These are phyloP conservation scores for Vinca major DNA, from an alignment of 305 asterid genomes.

Conservation along the genomic window DNA sequence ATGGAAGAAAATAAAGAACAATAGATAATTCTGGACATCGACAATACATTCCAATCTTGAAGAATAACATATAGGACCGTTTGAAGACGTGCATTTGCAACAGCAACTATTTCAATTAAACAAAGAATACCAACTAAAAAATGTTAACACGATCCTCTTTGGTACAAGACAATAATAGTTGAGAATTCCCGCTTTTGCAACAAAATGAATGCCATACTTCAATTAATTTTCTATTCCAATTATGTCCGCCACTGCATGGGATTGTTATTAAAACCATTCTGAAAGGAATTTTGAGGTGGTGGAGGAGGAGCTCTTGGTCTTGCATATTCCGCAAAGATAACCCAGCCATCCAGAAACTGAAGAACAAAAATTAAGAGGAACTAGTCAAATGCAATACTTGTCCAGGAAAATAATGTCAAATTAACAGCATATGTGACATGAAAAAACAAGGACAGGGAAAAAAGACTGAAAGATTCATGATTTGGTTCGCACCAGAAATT, in stretches of 20 bases:
- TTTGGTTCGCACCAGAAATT: neutral
- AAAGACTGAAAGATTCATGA: neutral
- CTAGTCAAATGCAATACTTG: neutral
- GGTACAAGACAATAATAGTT: neutral
- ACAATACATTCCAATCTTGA: neutral
- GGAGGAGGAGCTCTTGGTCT: constrained; percentile 51
- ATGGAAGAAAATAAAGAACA: too few species aligned
- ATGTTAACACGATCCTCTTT: neutral
- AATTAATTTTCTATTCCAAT: neutral
- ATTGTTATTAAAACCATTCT: constrained; percentile 7
- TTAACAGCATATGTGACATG: neutral
- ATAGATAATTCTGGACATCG: neutral
- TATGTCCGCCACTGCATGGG: constrained; percentile 8
- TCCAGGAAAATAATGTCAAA: neutral
- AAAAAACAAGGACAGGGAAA: neutral
- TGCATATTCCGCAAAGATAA: constrained; percentile 79
- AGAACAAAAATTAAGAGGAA: constrained; percentile 3
- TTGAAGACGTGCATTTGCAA: neutral
- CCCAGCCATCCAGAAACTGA: constrained; percentile 88
- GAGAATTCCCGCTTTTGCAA: neutral
- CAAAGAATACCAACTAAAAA: neutral
- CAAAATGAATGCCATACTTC: constrained; percentile 5
- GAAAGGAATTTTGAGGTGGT: constrained; percentile 20
- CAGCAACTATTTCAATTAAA: neutral
- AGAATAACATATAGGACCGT: neutral